Conservation (phyloP, 1,284 basidiomycete species). For the Porogramme epimiltina region DNA sequence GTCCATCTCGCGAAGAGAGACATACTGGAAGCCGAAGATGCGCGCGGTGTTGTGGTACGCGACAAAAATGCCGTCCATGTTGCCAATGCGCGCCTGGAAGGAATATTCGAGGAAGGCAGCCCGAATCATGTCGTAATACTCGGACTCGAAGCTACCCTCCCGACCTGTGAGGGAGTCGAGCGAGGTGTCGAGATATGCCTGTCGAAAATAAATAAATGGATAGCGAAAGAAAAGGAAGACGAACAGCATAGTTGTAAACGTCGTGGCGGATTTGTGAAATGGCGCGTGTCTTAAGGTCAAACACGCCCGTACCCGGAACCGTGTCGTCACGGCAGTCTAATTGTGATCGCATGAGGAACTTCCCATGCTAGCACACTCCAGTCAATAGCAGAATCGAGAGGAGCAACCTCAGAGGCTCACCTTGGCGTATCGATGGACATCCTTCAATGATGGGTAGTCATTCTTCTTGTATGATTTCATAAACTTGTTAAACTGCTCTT, state of each 20-base stretch:
- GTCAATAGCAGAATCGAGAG: no score
- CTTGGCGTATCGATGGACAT: slow-evolving; percentile 74
- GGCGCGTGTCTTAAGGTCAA: slow-evolving; percentile 96
- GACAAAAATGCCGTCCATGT: slow-evolving; percentile 96
- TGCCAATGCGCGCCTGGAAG: slow-evolving; percentile 94
- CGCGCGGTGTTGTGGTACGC: slow-evolving; percentile 92
- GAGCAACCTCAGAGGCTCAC: no score
- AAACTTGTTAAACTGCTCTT: slow-evolving; percentile 67
- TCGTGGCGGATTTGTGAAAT: slow-evolving; percentile 86
- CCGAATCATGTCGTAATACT: slow-evolving; percentile 91
- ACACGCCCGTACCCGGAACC: slow-evolving; percentile 88
- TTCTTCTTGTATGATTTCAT: slow-evolving; percentile 46
- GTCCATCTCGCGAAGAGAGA: slow-evolving; percentile 90
- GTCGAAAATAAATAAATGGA: slow-evolving; percentile 1
- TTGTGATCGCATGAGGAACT: slow-evolving; percentile 93
- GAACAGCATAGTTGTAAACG: slow-evolving; percentile 79
- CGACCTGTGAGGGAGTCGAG: slow-evolving; percentile 66
- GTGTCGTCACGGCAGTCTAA: slow-evolving; percentile 85
- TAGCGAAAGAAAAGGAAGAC: slow-evolving; percentile 11
- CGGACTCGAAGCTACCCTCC: slow-evolving; percentile 81
- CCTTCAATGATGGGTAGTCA: slow-evolving; percentile 35
- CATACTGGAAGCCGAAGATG: slow-evolving; percentile 95
- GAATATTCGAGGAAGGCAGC: slow-evolving; percentile 96
- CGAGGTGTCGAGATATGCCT: slow-evolving; percentile 79
- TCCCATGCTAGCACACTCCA: slow-evolving; percentile 60